Evolutionary conservation across 2,329 filamentous ascomycete genomes (phyloP).

Genomic region (Alternaria sp.): DNA sequence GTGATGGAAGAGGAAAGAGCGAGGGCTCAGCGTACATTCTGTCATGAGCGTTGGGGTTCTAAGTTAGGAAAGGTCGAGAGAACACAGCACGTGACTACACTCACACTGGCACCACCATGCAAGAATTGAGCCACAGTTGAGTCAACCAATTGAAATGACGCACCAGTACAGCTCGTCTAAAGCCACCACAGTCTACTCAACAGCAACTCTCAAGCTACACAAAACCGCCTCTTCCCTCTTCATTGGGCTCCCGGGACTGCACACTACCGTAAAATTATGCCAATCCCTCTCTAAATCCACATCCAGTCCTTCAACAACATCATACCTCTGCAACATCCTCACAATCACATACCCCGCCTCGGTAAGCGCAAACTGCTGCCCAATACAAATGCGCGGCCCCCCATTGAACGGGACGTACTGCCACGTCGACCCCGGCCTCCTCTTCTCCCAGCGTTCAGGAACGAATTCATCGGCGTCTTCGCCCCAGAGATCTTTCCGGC

Average conservation of each 20-base stretch:
- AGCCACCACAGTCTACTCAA: background rate
- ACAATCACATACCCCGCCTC: constrained; percentile 19
- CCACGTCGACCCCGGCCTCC: constrained; percentile 12
- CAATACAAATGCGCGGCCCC: constrained; percentile 30
- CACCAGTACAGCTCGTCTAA: background rate
- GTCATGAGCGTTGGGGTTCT: background rate
- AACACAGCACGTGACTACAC: background rate
- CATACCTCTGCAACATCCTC: constrained; percentile 1
- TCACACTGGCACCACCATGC: background rate
- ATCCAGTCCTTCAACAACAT: constrained; percentile 3
- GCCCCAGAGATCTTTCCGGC: constrained; percentile 28
- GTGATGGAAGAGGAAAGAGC: background rate
- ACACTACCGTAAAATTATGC: constrained; percentile 11
- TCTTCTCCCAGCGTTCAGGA: constrained; percentile 32
- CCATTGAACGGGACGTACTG: constrained; percentile 35
- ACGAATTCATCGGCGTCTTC: constrained; percentile 28
- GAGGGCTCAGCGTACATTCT: background rate
- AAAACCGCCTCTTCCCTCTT: constrained; percentile 1
- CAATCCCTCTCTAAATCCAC: constrained; percentile 5
- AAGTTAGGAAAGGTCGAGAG: no score
- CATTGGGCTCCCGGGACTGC: constrained; percentile 3
- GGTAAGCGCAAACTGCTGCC: constrained; percentile 28
- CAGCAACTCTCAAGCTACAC: constrained; percentile 4
- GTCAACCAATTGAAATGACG: background rate
- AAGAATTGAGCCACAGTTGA: background rate